A percentile compares a stretch with the other conserved stretches of the same genome.
phyloP scores from a whole-genome alignment of 805 yeast species.

The Saccharomycopsis javanensis region DNA sequence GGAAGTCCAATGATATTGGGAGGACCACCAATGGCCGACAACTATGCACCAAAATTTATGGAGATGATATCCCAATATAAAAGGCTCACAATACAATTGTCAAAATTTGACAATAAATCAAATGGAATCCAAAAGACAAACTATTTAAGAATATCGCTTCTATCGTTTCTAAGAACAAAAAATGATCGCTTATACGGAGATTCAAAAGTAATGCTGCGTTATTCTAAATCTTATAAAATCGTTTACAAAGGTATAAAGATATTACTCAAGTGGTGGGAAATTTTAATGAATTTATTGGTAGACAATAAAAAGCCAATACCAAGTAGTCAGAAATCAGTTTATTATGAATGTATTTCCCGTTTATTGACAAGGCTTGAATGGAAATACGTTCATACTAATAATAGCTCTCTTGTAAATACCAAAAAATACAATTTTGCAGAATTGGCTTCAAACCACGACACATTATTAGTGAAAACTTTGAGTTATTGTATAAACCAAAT shows the following conservation, averaged over 20 bases:
- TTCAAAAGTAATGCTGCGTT: background rate
- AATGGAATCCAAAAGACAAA: constrained; percentile 15
- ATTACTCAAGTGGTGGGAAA: constrained; percentile 45
- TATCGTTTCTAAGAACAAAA: constrained; percentile 13
- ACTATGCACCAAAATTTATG: constrained; percentile 6
- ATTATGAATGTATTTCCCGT: constrained; percentile 44
- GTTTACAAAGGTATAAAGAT: constrained; percentile 12
- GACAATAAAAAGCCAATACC: constrained; percentile 29
- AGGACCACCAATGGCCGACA: background rate
- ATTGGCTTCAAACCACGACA: constrained; percentile 20
- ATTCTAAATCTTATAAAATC: constrained; percentile 4
- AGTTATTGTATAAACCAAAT: constrained; percentile 39
- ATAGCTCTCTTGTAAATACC: background rate
- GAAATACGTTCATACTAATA: constrained; percentile 21
- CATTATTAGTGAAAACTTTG: constrained; percentile 35
- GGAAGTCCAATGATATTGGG: background rate
- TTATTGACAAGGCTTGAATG: constrained; percentile 41
- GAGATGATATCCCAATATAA: constrained; percentile 8
- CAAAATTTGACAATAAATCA: constrained; percentile 11
- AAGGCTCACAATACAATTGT: constrained; percentile 12
- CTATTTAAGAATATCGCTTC: constrained; percentile 10
- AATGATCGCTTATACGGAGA: constrained; percentile 8
- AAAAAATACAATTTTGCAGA: background rate
- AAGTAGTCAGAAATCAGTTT: constrained; percentile 40
- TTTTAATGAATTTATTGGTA: constrained; percentile 29